Evolutionary conservation across 257 asterid species (phyloP).

Genomic region (Plantago major): DNA sequence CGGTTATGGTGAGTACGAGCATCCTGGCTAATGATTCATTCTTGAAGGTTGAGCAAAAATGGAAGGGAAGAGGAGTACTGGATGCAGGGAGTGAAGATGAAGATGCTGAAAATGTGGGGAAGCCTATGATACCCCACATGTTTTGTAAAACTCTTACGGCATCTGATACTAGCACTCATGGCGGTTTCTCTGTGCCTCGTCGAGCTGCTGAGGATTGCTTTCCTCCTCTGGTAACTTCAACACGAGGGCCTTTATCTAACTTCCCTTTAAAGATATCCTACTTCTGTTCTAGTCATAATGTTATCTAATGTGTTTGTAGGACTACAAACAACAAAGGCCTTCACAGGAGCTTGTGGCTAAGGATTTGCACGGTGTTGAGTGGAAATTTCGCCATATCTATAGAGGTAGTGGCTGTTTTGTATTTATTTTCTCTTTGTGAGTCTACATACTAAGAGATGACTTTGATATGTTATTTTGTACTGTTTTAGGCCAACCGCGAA

Average conservation of each 20-base stretch:
- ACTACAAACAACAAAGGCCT: constrained; percentile 88
- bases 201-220: constrained; percentile 73
- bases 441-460: not conserved
- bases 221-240: constrained; percentile 48
- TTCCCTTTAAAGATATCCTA: not conserved
- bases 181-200: constrained; percentile 73
- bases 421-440: not conserved
- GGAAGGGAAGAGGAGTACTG: constrained; percentile 39
- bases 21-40: not conserved
- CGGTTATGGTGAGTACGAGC: not conserved
- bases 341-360: constrained; percentile 95
- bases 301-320: constrained; percentile 35
- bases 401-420: constrained; percentile 43
- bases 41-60: constrained; percentile 41
- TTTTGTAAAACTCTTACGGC: constrained; percentile 70
- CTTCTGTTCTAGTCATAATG: not conserved
- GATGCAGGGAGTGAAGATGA: constrained; percentile 34
- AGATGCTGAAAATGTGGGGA: constrained; percentile 34
- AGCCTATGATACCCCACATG: constrained; percentile 50
- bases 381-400: constrained; percentile 96
- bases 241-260: not conserved
- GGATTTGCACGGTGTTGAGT: constrained; percentile 83
- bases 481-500: constrained; percentile 91
- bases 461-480: not conserved
- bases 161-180: constrained; percentile 70